phyloP scores from a whole-genome alignment of 2,329 filamentous ascomycete genomes.

The Aspergillus novofumigatus region DNA sequence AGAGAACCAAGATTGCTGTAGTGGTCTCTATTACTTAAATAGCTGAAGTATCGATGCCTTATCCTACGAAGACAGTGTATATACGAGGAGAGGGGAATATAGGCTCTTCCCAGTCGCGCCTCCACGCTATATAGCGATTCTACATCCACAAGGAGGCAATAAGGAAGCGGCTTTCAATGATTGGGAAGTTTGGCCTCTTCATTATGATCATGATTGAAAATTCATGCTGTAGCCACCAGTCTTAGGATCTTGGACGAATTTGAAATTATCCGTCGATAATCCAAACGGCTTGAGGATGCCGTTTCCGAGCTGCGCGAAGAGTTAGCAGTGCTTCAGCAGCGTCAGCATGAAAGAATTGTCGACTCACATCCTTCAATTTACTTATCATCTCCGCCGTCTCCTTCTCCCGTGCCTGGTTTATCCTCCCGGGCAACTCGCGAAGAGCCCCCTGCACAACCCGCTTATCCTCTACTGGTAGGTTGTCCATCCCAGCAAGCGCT shows the following conservation, averaged over 20 bases:
- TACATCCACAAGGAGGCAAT: not conserved
- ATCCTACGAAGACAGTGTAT: not conserved
- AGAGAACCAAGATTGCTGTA: not conserved
- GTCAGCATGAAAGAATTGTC: not conserved
- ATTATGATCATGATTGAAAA: conserved; percentile 49
- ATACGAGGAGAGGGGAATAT: not conserved
- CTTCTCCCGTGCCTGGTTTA: conserved; percentile 74
- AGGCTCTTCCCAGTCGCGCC: not conserved
- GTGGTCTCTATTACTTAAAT: not conserved
- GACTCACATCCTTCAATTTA: conserved; percentile 74
- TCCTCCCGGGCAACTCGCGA: conserved; percentile 59
- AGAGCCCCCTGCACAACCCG: conserved; percentile 66
- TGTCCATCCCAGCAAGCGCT: conserved; percentile 54
- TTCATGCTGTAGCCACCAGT: conserved; percentile 94
- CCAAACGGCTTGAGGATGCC: conserved; percentile 91
- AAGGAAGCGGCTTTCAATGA: not conserved
- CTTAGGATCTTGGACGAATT: conserved; percentile 86
- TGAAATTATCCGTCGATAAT: conserved; percentile 87
- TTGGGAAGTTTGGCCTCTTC: not conserved
- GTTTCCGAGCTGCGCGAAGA: conserved; percentile 64
- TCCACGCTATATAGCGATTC: not conserved
- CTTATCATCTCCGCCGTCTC: conserved; percentile 98
- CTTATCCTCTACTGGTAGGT: conserved; percentile 62
- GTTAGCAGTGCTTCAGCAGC: conserved; percentile 5
- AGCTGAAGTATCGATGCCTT: not conserved